Evolutionary conservation across 2,329 filamentous ascomycete species (phyloP), one percentile per base, ranked within the genome.

Genomic region (Trichoderma koningiopsis): DNA sequence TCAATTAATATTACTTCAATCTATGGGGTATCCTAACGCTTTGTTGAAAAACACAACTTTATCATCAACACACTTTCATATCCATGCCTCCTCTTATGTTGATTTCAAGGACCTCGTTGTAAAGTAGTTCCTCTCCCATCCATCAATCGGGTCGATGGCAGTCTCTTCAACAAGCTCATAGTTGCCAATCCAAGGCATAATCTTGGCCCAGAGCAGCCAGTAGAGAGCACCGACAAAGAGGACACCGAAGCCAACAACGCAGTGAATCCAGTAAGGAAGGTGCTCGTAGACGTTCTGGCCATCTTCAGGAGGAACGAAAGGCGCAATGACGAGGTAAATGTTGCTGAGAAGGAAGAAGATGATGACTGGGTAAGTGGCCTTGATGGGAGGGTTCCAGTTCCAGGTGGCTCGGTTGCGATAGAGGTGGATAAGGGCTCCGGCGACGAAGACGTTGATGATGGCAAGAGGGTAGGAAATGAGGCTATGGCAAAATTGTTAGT

Each of bases 391-490:
- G 72, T 82, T 75, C 87, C 86, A 88, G 74, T 82, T 79, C 76
- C 80, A 83, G 7, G 79, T 76, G 40, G 78, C 77, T 67, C 81
- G 83, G 78, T 83, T 81, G 71, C 82, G 77, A 76, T 86, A 88
- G 33, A 89, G 82, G 69, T 85, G 82, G 29, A 87, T 77, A 40
- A 89, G 81, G 52, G 82, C 87, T 4, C 77, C 82, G 13, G 85
- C 81, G 60, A 88, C 85, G 70, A 87, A 85, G 69, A 83, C 78
- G 77, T 88, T 88, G 76, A 88, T 81, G 55, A 88, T 82, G 62
- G 88, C 85, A 14, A 89, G 82, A 0, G 88, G 88, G 73, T 91
- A 91, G 0, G 87, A 88, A 74, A 90, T 90, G 65, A 90, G 83
- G 77, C 83, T 87, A 68, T 47, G 35, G 37, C 27, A 68, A 27